A percentile compares a stretch with the other conserved stretches of the same genome.
Conservation (phyloP, 1,284 basidiomycete species). For the Schizopora paradoxa region DNA sequence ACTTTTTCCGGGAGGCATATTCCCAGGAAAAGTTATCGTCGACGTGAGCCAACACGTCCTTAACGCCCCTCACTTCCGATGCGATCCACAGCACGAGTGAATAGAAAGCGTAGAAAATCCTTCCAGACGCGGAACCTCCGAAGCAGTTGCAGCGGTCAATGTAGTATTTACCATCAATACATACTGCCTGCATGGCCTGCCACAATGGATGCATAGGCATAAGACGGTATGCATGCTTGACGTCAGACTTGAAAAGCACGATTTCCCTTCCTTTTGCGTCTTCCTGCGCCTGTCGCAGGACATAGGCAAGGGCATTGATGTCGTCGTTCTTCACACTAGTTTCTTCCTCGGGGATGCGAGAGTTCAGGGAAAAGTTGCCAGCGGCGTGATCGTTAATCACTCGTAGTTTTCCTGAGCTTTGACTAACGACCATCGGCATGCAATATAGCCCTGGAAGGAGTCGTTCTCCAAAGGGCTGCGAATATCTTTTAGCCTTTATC, state of each 20-base stretch:
- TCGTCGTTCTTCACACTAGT: slow-evolving; percentile 9
- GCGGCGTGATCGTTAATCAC: slow-evolving; percentile 17
- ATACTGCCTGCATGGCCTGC: slow-evolving; percentile 23
- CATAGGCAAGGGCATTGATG: slow-evolving; percentile 5
- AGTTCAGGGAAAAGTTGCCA: slow-evolving; percentile 13
- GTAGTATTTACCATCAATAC: slow-evolving; percentile 13
- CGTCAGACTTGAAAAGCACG: slow-evolving; percentile 19
- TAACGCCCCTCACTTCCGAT: slow-evolving; percentile 19
- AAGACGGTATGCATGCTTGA: slow-evolving; percentile 22
- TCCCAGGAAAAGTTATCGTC: slow-evolving; percentile 34
- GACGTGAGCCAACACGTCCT: slow-evolving; percentile 28
- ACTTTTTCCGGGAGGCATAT: slow-evolving; percentile 14
- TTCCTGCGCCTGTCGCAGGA: slow-evolving; percentile 2
- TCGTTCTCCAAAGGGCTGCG: slow-evolving; percentile 29
- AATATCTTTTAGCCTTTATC: slow-evolving; percentile 30
- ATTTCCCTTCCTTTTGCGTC: slow-evolving; percentile 3
- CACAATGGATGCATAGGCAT: slow-evolving; percentile 22
- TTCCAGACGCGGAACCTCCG: slow-evolving; percentile 21
- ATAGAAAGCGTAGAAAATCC: slow-evolving; percentile 22
- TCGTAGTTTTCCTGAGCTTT: slow-evolving; percentile 30
- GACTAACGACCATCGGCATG: slow-evolving; percentile 36
- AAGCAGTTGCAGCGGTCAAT: slow-evolving; percentile 24
- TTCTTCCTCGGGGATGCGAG: slow-evolving; percentile 11
- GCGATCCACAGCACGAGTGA: slow-evolving; percentile 26
- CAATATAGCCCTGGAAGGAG: slow-evolving; percentile 43